Percentiles rank a stretch among this genome's conserved stretches.
Conservation (phyloP, 192 early-diverging fungal genomes). For the Jimgerdemannia lactiflua region DNA sequence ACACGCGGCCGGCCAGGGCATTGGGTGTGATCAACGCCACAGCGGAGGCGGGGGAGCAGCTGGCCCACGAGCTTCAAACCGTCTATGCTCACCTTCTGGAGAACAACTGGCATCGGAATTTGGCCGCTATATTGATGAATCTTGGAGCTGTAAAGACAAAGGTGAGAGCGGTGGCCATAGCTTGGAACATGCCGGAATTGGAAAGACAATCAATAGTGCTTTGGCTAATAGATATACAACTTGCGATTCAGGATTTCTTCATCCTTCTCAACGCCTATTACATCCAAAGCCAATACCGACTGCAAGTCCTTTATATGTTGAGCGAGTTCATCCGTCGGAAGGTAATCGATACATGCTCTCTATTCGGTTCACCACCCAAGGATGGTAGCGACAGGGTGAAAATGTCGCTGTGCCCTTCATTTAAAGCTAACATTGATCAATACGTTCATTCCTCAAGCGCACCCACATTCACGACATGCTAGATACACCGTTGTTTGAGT, state of each 20-base stretch:
- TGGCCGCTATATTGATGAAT: constrained; percentile 15
- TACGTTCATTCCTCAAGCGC: constrained; percentile 16
- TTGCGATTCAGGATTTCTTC: constrained; percentile 42
- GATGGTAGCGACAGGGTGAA: too few relatives aligned
- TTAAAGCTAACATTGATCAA: too few relatives aligned
- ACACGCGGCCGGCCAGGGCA: not conserved
- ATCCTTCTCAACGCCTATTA: constrained; percentile 43
- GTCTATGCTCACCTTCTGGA: constrained; percentile 22
- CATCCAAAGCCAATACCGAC: constrained; percentile 39
- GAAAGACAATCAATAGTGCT: too few relatives aligned
- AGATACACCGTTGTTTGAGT: constrained; percentile 47
- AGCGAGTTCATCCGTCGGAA: constrained; percentile 48
- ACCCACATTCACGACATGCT: constrained; percentile 52
- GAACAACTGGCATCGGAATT: constrained; percentile 33
- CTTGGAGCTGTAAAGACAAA: constrained; percentile 30
- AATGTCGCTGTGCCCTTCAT: too few relatives aligned
- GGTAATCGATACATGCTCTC: constrained; percentile 17
- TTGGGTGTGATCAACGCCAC: not conserved
- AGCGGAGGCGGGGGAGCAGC: constrained; percentile 1
- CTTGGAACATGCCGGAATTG: too few relatives aligned
- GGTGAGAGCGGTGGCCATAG: constrained; percentile 4
- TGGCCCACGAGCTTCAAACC: constrained; percentile 10
- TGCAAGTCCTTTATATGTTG: constrained; percentile 43
- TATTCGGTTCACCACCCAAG: not conserved
- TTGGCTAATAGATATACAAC: too few relatives aligned